Conservation (phyloP, 1,284 basidiomycete species). For the Chondrostereum purpureum region DNA sequence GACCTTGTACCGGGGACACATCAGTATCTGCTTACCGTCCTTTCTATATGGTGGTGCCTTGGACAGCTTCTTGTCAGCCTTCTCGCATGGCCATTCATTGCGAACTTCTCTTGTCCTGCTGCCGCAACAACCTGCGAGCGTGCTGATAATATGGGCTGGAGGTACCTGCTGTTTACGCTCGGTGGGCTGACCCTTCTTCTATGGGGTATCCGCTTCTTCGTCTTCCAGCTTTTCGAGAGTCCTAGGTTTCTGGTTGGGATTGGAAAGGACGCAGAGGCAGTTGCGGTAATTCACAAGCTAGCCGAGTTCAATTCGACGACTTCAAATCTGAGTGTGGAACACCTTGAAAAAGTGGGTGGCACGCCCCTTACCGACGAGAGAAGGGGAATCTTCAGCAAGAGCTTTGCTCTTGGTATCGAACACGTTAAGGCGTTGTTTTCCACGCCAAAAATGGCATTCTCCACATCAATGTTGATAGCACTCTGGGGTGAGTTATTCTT, state of each 20-base stretch:
- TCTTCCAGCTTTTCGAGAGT: conserved; percentile 71
- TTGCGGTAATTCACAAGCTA: conserved; percentile 61
- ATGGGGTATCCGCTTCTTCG: conserved; percentile 63
- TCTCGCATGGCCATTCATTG: conserved; percentile 62
- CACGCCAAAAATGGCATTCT: conserved; percentile 53
- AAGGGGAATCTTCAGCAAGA: conserved; percentile 30
- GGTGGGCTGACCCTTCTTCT: conserved; percentile 58
- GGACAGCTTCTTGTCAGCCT: conserved; percentile 54
- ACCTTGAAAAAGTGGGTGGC: conserved; percentile 30
- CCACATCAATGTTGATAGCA: conserved; percentile 49
- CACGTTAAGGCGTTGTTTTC: conserved; percentile 55
- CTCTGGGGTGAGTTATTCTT: conserved; percentile 41
- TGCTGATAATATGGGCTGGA: conserved; percentile 61
- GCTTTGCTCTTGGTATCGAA: conserved; percentile 35
- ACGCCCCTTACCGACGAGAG: conserved; percentile 17
- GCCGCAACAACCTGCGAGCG: conserved; percentile 32
- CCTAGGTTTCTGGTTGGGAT: conserved; percentile 71
- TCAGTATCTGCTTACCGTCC: conserved; percentile 56
- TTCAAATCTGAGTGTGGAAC: conserved; percentile 40
- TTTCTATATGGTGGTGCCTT: conserved; percentile 64
- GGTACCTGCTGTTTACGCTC: conserved; percentile 60
- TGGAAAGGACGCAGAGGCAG: conserved; percentile 65
- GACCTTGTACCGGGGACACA: conserved; percentile 56
- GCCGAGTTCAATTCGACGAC: conserved; percentile 60
- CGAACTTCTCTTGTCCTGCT: conserved; percentile 50